phyloP scores from a whole-genome alignment of 1,139 yeast species.

The Scheffersomyces parashehatae region DNA sequence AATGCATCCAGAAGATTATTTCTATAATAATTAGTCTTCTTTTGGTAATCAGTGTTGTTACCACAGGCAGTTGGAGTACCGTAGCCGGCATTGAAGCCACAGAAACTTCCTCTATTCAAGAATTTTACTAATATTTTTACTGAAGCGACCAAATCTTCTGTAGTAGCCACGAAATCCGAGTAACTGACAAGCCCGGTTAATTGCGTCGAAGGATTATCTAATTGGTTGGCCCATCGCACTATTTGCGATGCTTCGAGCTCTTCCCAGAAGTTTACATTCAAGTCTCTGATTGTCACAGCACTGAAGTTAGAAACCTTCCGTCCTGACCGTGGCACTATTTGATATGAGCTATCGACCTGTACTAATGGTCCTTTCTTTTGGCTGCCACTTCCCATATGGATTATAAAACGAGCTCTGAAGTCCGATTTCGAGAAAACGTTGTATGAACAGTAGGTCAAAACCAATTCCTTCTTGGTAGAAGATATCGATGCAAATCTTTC shows the following conservation, averaged over 20 bases:
- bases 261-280: constrained; percentile 30
- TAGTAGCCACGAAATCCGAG: constrained; percentile 21
- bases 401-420: constrained; percentile 38
- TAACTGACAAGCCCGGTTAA: constrained; percentile 36
- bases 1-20: constrained; percentile 36
- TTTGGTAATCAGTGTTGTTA: constrained; percentile 18
- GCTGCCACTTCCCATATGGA: constrained; percentile 22
- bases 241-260: constrained; percentile 39
- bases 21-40: constrained; percentile 32
- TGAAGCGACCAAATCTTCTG: constrained; percentile 14
- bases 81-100: constrained; percentile 27
- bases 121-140: constrained; percentile 22
- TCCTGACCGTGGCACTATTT: constrained; percentile 23
- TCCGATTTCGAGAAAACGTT: constrained; percentile 52
- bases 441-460: constrained; percentile 51
- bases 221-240: constrained; percentile 30
- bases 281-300: constrained; percentile 20
- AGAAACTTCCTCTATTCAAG: constrained; percentile 28
- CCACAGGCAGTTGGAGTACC: constrained; percentile 38
- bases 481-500: constrained; percentile 8
- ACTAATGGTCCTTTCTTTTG: constrained; percentile 19
- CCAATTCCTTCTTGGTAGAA: constrained; percentile 31
- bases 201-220: constrained; percentile 37
- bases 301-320: constrained; percentile 19
- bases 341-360: constrained; percentile 32